These are phyloP conservation scores for Raffaelea arxii DNA, from an alignment of 2,329 filamentous ascomycete species.

Conservation along the genomic window DNA sequence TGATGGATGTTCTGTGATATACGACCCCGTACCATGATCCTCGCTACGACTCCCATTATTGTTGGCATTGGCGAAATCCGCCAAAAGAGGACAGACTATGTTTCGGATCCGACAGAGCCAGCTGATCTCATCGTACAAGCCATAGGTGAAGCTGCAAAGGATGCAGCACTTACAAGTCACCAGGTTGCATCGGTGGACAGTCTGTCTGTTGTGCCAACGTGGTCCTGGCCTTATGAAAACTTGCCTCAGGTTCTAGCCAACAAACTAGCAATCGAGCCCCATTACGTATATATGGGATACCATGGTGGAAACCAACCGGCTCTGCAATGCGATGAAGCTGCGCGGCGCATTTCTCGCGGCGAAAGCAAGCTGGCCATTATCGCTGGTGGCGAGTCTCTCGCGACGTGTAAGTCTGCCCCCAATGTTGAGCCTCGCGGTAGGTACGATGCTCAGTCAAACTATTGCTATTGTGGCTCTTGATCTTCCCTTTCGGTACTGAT, in stretches of 20 bases:
- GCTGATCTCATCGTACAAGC: conserved; percentile 6
- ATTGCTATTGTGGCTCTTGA: neutral
- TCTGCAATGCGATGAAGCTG: conserved; percentile 6
- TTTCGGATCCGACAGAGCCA: conserved; percentile 4
- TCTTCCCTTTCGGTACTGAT: neutral
- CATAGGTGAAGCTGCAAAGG: conserved; percentile 1
- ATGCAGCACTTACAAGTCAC: neutral
- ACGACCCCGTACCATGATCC: too few species aligned
- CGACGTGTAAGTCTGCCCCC: neutral
- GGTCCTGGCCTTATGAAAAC: conserved; percentile 7
- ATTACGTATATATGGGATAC: neutral
- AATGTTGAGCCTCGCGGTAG: too few species aligned
- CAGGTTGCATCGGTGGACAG: conserved; percentile 2
- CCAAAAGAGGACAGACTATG: conserved; percentile 3
- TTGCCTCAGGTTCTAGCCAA: conserved; percentile 4
- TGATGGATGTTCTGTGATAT: too few species aligned
- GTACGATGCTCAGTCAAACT: neutral
- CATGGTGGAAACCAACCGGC: conserved; percentile 9
- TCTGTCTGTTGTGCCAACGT: conserved; percentile 8
- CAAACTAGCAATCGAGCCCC: neutral
- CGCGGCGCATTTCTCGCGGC: conserved; percentile 1
- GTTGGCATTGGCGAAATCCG: conserved; percentile 9
- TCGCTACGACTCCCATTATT: conserved; percentile 5
- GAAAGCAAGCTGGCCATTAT: conserved; percentile 7
- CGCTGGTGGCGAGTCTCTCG: conserved; percentile 8